These are phyloP conservation scores for Ploettnerulaceae sp. DNA, from an alignment of 2,329 filamentous ascomycete genomes.

Conservation along the genomic window DNA sequence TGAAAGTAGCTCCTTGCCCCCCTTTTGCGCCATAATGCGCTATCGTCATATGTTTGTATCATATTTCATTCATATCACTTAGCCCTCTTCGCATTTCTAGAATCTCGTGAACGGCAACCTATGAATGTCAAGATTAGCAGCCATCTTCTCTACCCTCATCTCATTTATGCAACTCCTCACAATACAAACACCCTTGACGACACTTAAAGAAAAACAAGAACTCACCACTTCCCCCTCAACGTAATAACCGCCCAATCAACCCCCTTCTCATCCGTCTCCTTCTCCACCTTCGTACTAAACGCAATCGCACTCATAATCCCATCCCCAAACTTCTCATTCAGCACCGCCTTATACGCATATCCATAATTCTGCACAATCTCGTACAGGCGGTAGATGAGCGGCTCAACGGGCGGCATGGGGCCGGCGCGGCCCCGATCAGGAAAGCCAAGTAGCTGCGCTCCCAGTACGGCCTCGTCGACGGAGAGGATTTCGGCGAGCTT, in stretches of 20 bases:
- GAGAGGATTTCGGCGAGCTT: conserved; percentile 63
- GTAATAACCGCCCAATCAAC: conserved; percentile 81
- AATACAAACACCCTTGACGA: conserved; percentile 51
- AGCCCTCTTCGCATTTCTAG: no score
- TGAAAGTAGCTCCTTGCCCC: no score
- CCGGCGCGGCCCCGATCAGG: conserved; percentile 76
- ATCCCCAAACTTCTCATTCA: conserved; percentile 93
- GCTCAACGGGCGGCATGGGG: conserved; percentile 80
- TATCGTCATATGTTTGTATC: background rate
- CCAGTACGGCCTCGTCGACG: conserved; percentile 52
- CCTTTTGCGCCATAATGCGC: no score
- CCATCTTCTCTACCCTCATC: background rate
- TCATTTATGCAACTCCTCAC: background rate
- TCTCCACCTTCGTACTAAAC: conserved; percentile 87
- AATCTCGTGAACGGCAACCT: conserved; percentile 21
- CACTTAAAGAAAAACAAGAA: conserved; percentile 80
- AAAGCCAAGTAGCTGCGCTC: conserved; percentile 55
- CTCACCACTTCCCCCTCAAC: conserved; percentile 75
- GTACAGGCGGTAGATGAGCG: conserved; percentile 63
- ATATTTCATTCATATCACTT: no score
- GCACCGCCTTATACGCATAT: conserved; percentile 84
- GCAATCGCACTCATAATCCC: conserved; percentile 97
- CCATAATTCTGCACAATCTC: conserved; percentile 96
- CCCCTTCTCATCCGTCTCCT: conserved; percentile 83
- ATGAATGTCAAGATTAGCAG: no score